Base-by-base conservation (phyloP, 345 rosid genomes). In the Syzygium jambos region DNA sequence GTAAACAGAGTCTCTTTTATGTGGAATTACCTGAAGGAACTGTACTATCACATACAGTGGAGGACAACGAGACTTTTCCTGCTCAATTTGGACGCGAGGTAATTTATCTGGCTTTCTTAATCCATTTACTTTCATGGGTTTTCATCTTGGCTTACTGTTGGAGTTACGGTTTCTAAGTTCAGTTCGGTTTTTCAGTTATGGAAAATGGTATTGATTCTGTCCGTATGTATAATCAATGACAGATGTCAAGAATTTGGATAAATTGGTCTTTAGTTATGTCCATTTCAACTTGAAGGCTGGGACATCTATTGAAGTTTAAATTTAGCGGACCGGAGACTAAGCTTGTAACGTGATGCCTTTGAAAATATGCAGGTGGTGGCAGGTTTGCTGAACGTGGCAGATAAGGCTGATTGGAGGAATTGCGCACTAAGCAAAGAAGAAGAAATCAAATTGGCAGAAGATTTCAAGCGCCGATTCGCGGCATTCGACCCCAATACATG, bases 81-180 rank as follows among this genome's bases (percentile, higher is more conserved):
- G 94, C 94, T 68, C 98, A 96, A 89, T 97, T 96, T 89, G 99
- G 98, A 90, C 98, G 98, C 4, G 98, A 95, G 97, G 99, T 95
- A 92, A 54, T 52, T 53, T 30, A 5, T 34, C 87, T 87, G 77
- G 84, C 23, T 41, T 56, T 73, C 5, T 7, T 34, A 51, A 29
- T 30, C 54, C 30, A 46, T 68, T 27, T 38, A 25, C 9, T 53
- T 85, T 51, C 8, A 51, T n/a, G 43, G 21, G 27, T 21, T 80
- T 30, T 12, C 83, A 78, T 87, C 54, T 43, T 86, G 49, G 85
- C 30, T 23, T 53, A 63, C 21, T 56, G 57, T 16, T 82, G 77
- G 78, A 29, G 52, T 38, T 22, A 27, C n/a, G 51, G 77, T 29
- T 56, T 38, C 30, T 21, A 6, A 51, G 23, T 41, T 25, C 8